Evolutionary conservation across 1,284 basidiomycete species (phyloP), one percentile per base, ranked within the genome.

Genomic region (Apiotrichum gamsii): DNA sequence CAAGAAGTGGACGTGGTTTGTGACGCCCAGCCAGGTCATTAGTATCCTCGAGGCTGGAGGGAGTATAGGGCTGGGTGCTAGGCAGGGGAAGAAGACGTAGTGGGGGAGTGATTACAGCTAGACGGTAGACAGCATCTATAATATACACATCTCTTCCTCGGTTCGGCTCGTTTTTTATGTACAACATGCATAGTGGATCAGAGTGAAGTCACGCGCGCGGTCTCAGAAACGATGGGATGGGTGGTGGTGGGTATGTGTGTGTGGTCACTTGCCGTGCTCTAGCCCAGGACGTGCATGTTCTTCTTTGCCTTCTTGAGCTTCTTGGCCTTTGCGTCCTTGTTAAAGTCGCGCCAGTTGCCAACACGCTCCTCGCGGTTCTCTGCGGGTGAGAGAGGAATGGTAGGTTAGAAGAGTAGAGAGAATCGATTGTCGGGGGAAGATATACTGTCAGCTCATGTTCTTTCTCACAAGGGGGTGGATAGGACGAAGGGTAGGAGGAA

Each of bases 1-100:
- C 20, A 90, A 90, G 65, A 84, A 84, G 0, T 77, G 82, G 58
- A 79, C 80, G 44, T 90, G 87, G 86, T 90, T 90, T 67, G 79
- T 78, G 8, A 81, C 83, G 47, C 77, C 79, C 10, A 70, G 72
- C 3, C 87, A 89, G 65, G 77, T 79, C 0, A 75, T 80, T 24
- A 69, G 66, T n/a, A 80, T 86, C 21, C 66, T 89, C 30, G 76
- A 82, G 52, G 70, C 72, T 20, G 82, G 78, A 1, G 70, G 74
- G 2, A 67, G 59, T 25, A 75, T 88, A 32, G 69, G 77, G 8
- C 70, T 84, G 16, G 59, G 62, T 3, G 18, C 43, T 3, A 8
- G 24, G 11, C 15, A 23, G 0, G 47, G 43, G 10, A 37, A 28
- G 14, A 52, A 48, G 41, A 29, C 38, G 8, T 44, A 44, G 39